These are phyloP conservation scores for Cafeteria roenbergensis DNA, from an alignment of 108 stramenopile genomes.

Conservation along the genomic window DNA sequence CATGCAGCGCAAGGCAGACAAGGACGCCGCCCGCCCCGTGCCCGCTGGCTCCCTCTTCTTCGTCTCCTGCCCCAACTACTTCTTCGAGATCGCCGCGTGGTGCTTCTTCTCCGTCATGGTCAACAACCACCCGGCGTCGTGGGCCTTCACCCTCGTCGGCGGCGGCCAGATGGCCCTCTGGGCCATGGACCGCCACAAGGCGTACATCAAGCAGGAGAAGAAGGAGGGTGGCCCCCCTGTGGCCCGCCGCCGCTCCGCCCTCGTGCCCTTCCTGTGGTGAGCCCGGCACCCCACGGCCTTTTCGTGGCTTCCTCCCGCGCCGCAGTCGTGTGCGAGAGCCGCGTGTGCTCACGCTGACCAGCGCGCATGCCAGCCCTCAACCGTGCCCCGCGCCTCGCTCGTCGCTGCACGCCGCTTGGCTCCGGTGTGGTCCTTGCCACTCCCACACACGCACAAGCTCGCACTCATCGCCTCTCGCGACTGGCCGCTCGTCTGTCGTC, in stretches of 20 bases:
- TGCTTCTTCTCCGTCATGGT: constrained; percentile 7
- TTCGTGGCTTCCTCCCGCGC: too few species aligned
- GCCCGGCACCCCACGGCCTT: too few species aligned
- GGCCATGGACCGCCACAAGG: constrained; percentile 14
- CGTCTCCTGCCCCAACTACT: constrained; percentile 28
- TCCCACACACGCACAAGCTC: too few species aligned
- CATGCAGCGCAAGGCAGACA: neutral
- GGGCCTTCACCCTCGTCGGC: constrained; percentile 19
- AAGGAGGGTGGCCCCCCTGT: constrained; percentile 1
- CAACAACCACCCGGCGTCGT: constrained; percentile 1
- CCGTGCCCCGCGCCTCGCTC: too few species aligned
- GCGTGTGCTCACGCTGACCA: too few species aligned
- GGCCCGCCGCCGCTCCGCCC: neutral
- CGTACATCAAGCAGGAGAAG: constrained; percentile 16
- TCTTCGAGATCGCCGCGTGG: constrained; percentile 24
- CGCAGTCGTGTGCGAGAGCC: too few species aligned
- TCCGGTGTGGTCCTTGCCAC: too few species aligned
- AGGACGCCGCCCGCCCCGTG: constrained; percentile 2
- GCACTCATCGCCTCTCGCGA: too few species aligned
- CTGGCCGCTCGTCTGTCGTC: too few species aligned
- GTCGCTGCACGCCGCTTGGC: too few species aligned
- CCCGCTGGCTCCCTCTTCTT: constrained; percentile 20
- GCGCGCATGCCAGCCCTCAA: too few species aligned
- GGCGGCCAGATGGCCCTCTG: constrained; percentile 21
- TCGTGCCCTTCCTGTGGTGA: constrained; percentile 5